Conservation (phyloP, 1,139 yeast species). For the Geotrichum carabidarum region DNA sequence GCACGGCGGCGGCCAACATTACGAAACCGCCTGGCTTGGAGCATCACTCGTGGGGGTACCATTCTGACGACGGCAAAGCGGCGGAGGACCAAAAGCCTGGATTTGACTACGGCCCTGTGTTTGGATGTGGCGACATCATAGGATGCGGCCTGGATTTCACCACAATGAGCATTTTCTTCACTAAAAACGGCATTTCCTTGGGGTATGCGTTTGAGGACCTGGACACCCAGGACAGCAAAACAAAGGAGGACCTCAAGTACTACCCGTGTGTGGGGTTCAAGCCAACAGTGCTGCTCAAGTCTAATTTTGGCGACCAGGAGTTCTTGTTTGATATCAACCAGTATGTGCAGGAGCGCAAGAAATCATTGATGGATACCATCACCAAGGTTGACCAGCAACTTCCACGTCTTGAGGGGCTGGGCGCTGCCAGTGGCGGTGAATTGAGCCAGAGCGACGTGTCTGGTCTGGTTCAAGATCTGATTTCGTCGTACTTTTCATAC, state of each 20-base stretch:
- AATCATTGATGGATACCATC: constrained; percentile 25
- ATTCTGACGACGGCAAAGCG: constrained; percentile 54
- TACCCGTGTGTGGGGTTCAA: constrained; percentile 48
- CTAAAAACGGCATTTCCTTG: constrained; percentile 70
- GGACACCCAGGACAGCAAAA: background rate
- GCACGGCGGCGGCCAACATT: constrained; percentile 31
- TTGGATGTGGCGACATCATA: constrained; percentile 56
- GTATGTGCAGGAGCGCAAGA: constrained; percentile 50
- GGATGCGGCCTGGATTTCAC: constrained; percentile 82
- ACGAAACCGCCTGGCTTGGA: constrained; percentile 46
- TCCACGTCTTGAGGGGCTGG: background rate
- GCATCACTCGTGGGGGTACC: constrained; percentile 51
- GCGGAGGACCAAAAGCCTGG: constrained; percentile 42
- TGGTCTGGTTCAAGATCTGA: constrained; percentile 50
- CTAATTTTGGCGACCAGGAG: constrained; percentile 67
- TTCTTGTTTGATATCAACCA: constrained; percentile 69
- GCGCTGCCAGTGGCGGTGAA: background rate
- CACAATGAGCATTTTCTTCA: constrained; percentile 60
- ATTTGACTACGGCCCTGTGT: constrained; percentile 43
- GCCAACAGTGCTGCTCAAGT: constrained; percentile 47
- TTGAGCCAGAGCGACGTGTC: constrained; percentile 32
- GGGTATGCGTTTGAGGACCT: constrained; percentile 51
- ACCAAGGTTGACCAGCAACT: constrained; percentile 8
- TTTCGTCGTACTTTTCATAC: constrained; percentile 65
- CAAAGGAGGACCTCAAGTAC: constrained; percentile 32